These are phyloP conservation scores for Biancaea sappan DNA, from an alignment of 306 rosid species.

Conservation along the genomic window DNA sequence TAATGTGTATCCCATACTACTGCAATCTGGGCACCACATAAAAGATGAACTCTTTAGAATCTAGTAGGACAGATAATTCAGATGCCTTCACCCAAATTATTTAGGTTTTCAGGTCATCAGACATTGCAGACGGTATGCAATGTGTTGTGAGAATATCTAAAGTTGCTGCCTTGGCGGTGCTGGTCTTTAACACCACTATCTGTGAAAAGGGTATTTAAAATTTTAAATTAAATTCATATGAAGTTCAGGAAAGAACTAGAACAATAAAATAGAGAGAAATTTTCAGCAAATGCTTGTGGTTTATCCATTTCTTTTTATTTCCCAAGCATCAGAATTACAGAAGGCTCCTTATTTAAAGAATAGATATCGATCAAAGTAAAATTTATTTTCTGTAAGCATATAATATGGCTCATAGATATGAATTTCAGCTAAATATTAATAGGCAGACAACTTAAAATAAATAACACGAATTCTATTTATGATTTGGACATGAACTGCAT, in stretches of 20 bases:
- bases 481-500: not conserved
- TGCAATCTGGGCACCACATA: not conserved
- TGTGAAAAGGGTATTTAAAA: constrained; percentile 30
- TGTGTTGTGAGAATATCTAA: constrained; percentile 67
- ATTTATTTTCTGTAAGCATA: not conserved
- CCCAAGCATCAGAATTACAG: not conserved
- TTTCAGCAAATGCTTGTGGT: not conserved
- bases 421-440: not conserved
- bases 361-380: not conserved
- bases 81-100: constrained; percentile 19
- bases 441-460: constrained; percentile 5
- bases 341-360: not conserved
- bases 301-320: not conserved
- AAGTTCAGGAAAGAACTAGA: not conserved
- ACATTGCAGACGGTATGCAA: constrained; percentile 71
- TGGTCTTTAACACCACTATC: constrained; percentile 60
- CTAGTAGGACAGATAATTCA: not conserved
- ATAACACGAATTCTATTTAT: not conserved
- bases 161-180: constrained; percentile 67
- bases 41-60: not conserved
- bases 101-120: constrained; percentile 63
- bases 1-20: not conserved
- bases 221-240: constrained; percentile 4
- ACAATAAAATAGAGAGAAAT: not conserved
- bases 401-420: not conserved